A percentile compares a stretch with the other conserved stretches of the same genome.
phyloP scores from a whole-genome alignment of 2,329 filamentous ascomycete genomes.

The Exserohilum rostratum region DNA sequence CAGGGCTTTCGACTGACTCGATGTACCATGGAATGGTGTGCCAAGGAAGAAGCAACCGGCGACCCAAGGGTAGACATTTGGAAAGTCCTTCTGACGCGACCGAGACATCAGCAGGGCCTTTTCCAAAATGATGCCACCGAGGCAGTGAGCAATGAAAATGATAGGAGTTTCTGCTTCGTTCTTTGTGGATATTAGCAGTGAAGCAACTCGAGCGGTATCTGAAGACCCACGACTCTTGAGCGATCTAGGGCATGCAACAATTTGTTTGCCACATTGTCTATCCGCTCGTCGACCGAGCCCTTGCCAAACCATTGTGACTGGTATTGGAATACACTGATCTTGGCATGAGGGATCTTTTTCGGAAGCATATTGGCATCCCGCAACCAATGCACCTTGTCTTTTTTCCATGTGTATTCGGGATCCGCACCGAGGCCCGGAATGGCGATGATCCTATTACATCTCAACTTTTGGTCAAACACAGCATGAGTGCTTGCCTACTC shows the following conservation, averaged over 20 bases:
- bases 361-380: slow-evolving; percentile 38
- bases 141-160: slow-evolving; percentile 39
- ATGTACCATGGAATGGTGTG: slow-evolving; percentile 27
- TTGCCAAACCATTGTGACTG: slow-evolving; percentile 40
- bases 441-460: slow-evolving; percentile 31
- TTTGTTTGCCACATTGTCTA: slow-evolving; percentile 35
- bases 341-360: slow-evolving; percentile 30
- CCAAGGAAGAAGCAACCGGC: slow-evolving; percentile 32
- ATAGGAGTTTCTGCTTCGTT: slow-evolving; percentile 32
- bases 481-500: slow-evolving; percentile 12
- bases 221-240: slow-evolving; percentile 21
- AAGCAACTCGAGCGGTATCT: neutral
- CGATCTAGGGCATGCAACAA: slow-evolving; percentile 28
- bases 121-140: slow-evolving; percentile 37
- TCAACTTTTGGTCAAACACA: neutral
- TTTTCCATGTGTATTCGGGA: slow-evolving; percentile 38
- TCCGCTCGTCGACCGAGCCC: slow-evolving; percentile 33
- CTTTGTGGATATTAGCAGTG: slow-evolving; percentile 13
- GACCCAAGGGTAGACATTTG: slow-evolving; percentile 28
- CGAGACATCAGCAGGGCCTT: slow-evolving; percentile 25
- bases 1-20: slow-evolving; percentile 24
- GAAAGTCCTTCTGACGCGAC: slow-evolving; percentile 21
- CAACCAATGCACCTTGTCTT: slow-evolving; percentile 36
- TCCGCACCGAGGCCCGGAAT: slow-evolving; percentile 40
- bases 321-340: slow-evolving; percentile 40